Base-by-base conservation (phyloP, 345 rosid genomes). In the Boechera retrofracta region DNA sequence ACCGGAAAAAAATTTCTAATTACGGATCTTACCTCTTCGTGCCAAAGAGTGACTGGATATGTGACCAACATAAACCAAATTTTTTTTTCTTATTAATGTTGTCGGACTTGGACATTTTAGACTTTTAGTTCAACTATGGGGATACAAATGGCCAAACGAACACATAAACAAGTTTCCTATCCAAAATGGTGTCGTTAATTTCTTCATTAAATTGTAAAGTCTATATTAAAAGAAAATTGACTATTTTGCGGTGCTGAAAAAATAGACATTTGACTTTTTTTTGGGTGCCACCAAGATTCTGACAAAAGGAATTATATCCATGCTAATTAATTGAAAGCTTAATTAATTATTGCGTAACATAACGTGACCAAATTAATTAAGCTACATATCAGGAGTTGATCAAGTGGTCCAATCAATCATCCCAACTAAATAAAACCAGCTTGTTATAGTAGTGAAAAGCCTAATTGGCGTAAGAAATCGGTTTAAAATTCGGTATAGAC, bases 251-350 rank as follows among this genome's bases (percentile, higher is more conserved):
- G 36, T 47, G n/a, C 21, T 54, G 5, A 21, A 64, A 21, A 21
- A 44, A 52, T 12, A 60, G 6, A 61, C 63, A 52, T 60, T 75
- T 76, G 75, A 76, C 69, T 68, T 69, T 21, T 32, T 44, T 39
- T 11, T 42, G 0, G 35, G 64, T 77, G 75, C 39, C 80, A 62
- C 80, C 71, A 54, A 69, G 31, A 70, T 64, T 54, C 71, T 71
- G 80, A 77, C 65, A 70, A 51, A 36, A 45, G 53, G 58, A 77
- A 63, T 77, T 77, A 77, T 18, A 76, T 24, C 64, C 74, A 52
- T 6, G 58, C 16, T 76, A 51, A 52, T 68, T 51, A 67, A 59
- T 49, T 75, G 36, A 26, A 16, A 76, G 10, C 79, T 60, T 76
- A 68, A 52, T 52, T 60, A 77, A 64, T 62, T 18, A 77, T 69